A percentile compares a stretch with the other conserved stretches of the same genome.
These are phyloP conservation scores for Prunella vulgaris DNA, from an alignment of 257 asterid species.

Conservation along the genomic window DNA sequence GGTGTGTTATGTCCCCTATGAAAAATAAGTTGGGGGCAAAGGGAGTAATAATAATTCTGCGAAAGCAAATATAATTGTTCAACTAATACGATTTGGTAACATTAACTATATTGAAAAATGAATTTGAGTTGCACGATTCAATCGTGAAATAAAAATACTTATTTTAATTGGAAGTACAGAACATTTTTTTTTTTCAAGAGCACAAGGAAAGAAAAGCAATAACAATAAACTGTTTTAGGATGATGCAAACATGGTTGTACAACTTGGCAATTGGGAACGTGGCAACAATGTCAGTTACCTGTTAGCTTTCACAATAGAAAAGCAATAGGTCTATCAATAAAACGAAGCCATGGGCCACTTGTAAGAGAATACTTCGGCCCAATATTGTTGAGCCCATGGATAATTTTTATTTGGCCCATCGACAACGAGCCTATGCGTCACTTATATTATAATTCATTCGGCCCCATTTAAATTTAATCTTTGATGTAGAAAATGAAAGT, in stretches of 20 bases:
- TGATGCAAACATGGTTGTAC: conserved; percentile 11
- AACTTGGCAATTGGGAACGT: neutral
- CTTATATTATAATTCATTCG: no score
- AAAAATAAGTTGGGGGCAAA: no score
- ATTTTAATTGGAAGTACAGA: no score
- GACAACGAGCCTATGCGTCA: neutral
- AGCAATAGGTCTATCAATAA: neutral
- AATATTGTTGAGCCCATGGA: neutral
- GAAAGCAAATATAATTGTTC: no score
- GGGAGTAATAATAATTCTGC: no score
- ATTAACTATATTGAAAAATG: no score
- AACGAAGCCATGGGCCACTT: no score
- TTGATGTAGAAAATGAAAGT: neutral
- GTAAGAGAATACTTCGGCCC: neutral
- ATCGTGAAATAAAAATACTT: no score
- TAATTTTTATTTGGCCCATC: neutral
- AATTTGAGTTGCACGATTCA: no score
- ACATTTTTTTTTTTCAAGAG: neutral
- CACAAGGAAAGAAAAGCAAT: conserved; percentile 6
- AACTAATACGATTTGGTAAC: no score
- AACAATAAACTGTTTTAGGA: conserved; percentile 12
- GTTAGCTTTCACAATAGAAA: neutral
- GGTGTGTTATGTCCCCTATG: no score
- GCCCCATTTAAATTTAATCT: no score
- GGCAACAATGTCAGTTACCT: neutral